phyloP scores from a whole-genome alignment of 345 rosid genomes.

The Raphanus raphanistrum region DNA sequence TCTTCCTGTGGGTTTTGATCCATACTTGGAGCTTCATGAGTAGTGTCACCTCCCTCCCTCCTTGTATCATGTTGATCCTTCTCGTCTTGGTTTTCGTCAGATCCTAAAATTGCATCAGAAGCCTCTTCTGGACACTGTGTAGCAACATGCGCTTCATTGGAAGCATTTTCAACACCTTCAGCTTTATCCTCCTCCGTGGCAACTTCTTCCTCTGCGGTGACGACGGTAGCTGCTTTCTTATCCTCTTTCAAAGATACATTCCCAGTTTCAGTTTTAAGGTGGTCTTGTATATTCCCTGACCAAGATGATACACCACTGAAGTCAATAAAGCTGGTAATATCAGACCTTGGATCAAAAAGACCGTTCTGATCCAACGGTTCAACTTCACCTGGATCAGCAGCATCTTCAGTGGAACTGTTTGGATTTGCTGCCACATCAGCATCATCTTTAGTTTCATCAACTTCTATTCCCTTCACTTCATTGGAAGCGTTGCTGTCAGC shows the following conservation, averaged over 20 bases:
- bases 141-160: not conserved
- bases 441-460: conserved; percentile 33
- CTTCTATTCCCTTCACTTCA: conserved; percentile 17
- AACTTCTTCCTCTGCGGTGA: conserved; percentile 33
- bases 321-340: conserved; percentile 44
- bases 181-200: conserved; percentile 5
- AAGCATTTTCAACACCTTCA: conserved; percentile 11
- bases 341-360: conserved; percentile 42
- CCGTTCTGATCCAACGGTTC: conserved; percentile 35
- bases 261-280: conserved; percentile 25
- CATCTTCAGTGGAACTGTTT: conserved; percentile 20
- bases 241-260: conserved; percentile 27
- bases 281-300: conserved; percentile 42
- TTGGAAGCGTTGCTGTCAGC: conserved; percentile 37
- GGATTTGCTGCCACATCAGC: conserved; percentile 21
- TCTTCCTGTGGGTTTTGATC: conserved; percentile 30
- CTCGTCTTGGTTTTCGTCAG: conserved; percentile 29
- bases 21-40: conserved; percentile 23
- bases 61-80: conserved; percentile 12
- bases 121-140: not conserved
- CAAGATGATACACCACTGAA: conserved; percentile 43
- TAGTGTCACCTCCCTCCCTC: conserved; percentile 22
- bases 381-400: conserved; percentile 41
- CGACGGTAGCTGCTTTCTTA: conserved; percentile 13
- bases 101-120: conserved; percentile 34